Conservation (phyloP, 305 asterid species). For the Rubia occidens region DNA sequence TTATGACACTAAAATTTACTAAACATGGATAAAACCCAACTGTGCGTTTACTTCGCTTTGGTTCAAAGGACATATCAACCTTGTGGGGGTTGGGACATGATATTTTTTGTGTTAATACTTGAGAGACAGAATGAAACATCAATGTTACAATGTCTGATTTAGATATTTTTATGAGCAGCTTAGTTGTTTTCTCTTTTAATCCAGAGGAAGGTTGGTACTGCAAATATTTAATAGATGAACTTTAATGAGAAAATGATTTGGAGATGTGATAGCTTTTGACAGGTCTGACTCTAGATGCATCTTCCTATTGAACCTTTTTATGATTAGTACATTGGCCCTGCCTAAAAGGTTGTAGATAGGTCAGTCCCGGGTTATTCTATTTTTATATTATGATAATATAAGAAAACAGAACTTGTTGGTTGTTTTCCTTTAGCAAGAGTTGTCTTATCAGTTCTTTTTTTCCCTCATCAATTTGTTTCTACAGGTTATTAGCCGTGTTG, state of each 20-base stretch:
- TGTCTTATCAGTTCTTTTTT: background rate
- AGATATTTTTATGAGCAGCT: background rate
- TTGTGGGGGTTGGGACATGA: background rate
- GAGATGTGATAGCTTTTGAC: background rate
- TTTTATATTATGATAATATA: background rate
- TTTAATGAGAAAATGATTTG: background rate
- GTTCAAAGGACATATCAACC: background rate
- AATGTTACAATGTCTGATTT: background rate
- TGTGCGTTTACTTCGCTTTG: background rate
- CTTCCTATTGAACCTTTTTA: background rate
- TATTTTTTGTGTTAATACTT: background rate
- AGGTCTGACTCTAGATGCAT: background rate
- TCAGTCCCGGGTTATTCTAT: background rate
- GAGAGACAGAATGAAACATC: background rate
- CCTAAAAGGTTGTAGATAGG: background rate
- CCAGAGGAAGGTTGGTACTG: background rate
- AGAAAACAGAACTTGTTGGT: background rate
- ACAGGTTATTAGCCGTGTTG: conserved; percentile 52
- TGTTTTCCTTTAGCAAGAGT: background rate
- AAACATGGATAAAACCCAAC: background rate
- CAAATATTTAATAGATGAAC: background rate
- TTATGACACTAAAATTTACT: background rate
- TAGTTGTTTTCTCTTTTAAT: background rate
- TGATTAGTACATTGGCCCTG: background rate
- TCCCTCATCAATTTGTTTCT: conserved; percentile 5